Evolutionary conservation across 805 yeast genomes (phyloP).

Genomic region (Zygotorulaspora danielsina): DNA sequence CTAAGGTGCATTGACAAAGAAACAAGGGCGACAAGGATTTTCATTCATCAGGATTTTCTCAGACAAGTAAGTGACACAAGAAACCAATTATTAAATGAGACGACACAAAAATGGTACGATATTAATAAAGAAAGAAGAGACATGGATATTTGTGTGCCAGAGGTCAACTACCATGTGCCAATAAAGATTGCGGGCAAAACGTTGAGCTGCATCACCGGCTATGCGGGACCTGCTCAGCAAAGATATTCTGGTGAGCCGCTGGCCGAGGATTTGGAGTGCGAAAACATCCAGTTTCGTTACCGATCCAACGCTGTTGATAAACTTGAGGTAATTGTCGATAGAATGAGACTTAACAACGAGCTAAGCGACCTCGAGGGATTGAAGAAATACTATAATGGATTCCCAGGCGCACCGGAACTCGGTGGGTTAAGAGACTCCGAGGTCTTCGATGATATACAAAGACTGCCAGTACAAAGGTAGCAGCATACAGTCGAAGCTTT

Average conservation of each 20-base stretch:
- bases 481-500: conserved; percentile 1
- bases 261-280: conserved; percentile 40
- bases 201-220: conserved; percentile 37
- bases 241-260: conserved; percentile 32
- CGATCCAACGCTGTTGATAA: conserved; percentile 40
- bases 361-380: conserved; percentile 67
- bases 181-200: conserved; percentile 33
- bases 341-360: conserved; percentile 64
- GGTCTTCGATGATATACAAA: conserved; percentile 60
- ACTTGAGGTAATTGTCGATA: conserved; percentile 53
- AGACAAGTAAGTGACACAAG: conserved; percentile 66
- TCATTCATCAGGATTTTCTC: conserved; percentile 77
- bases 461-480: conserved; percentile 4
- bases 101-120: conserved; percentile 87
- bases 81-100: conserved; percentile 56
- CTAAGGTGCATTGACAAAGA: conserved; percentile 73
- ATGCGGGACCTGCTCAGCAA: conserved; percentile 36
- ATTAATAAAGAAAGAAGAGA: conserved; percentile 83
- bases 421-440: conserved; percentile 66
- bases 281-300: conserved; percentile 41
- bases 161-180: conserved; percentile 47
- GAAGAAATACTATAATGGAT: conserved; percentile 55
- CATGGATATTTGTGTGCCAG: conserved; percentile 53
- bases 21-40: conserved; percentile 72
- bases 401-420: conserved; percentile 78